Evolutionary conservation across 202 grass and related monocot genomes (phyloP).

Genomic region (Carex sylvatica): DNA sequence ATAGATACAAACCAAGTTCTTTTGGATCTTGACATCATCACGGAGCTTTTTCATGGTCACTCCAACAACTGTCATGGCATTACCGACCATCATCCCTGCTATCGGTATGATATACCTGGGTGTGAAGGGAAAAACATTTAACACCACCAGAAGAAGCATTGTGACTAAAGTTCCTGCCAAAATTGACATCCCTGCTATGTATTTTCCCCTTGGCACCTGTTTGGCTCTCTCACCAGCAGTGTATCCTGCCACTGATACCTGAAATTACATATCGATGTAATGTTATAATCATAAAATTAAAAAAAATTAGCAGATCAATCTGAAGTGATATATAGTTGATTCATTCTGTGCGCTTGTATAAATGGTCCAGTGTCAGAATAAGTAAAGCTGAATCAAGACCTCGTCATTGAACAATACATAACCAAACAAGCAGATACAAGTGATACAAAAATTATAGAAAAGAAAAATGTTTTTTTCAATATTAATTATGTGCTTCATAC

Average conservation of each 20-base stretch:
- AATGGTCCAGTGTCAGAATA: background rate
- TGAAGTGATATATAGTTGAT: too few relatives aligned
- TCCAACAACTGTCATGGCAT: slow-evolving; percentile 48
- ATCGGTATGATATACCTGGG: slow-evolving; percentile 48
- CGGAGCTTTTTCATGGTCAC: slow-evolving; percentile 55
- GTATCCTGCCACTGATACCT: slow-evolving; percentile 71
- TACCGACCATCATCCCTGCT: slow-evolving; percentile 56
- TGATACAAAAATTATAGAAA: background rate
- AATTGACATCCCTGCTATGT: slow-evolving; percentile 43
- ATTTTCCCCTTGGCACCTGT: slow-evolving; percentile 39
- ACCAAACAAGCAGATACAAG: background rate
- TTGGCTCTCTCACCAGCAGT: slow-evolving; percentile 65
- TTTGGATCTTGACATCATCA: slow-evolving; percentile 48
- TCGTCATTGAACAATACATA: background rate
- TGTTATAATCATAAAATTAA: background rate
- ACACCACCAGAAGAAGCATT: slow-evolving; percentile 41
- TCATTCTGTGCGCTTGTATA: background rate
- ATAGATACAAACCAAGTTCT: slow-evolving; percentile 31
- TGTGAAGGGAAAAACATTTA: slow-evolving; percentile 50
- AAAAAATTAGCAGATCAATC: background rate
- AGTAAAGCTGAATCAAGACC: background rate
- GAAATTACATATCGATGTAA: background rate
- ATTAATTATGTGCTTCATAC: slow-evolving; percentile 18
- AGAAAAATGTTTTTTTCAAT: background rate
- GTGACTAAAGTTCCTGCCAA: slow-evolving; percentile 41